Evolutionary conservation across 257 asterid genomes (phyloP), one percentile per base, ranked within the genome.

Genomic region (Solanum pennellii): DNA sequence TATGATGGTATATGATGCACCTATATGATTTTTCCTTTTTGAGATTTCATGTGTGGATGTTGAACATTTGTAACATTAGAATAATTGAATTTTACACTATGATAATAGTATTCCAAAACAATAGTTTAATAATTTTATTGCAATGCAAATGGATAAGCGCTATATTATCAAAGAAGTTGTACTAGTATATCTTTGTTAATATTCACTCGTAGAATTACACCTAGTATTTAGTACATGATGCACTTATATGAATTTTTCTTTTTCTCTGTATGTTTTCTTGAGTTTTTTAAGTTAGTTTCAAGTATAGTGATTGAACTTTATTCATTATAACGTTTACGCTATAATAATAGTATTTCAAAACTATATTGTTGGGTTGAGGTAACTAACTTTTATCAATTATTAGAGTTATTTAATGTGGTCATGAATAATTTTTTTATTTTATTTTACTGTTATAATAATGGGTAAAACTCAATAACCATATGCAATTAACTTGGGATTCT

Each of bases 251-350:
- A 49, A 20, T 49, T 49, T 49, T 14, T 20, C 59, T 49, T 15
- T 11, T 56, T 56, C 5, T 56, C 5, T 2, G 20, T 56, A 56
- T 56, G 21, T 56, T 56, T 56, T 8, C 0, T 56, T 18, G 65
- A 7, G 3, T 56, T 9, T 56, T 66, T 4, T 8, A 59, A 5
- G 6, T 9, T 60, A 60, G 14, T 60, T 23, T 60, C 3, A 21
- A 6, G 14, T 60, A 21, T 20, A n/a, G 0, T 0, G 0, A 0
- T 7, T 56, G 11, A 20, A 18, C n/a, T 18, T 56, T 59, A 59
- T 4, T 18, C 1, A 3, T 18, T 52, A 56, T 52, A 52, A 52
- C 0, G 5, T 18, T 56, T 16, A 18, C 4, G 0, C 23, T 56
- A 56, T 7, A 7, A 56, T 7, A 47, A 13, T 47, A 4, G 18